Base-by-base conservation (phyloP, 2,329 filamentous ascomycete species). In the Cercospora berteroae region DNA sequence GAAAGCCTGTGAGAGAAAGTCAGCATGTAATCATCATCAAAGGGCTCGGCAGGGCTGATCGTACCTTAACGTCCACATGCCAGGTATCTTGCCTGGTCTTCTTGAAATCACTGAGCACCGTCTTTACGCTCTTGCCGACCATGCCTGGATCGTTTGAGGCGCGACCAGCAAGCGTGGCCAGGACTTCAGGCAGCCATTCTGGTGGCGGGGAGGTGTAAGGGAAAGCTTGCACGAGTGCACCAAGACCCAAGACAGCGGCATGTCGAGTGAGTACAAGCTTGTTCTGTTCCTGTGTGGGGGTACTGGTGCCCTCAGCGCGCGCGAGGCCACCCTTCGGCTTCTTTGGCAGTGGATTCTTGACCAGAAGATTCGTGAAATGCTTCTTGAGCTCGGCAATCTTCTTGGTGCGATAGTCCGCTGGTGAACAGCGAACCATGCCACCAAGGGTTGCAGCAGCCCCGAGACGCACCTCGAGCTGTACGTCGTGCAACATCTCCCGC, bases 41-140 rank as follows among this genome's bases (percentile, higher is more conserved):
- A 4, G 5, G 2, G 9, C n/a, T 8, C 7, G 20, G 10, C 12
- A 23, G 20, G 65, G 48, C 4, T 23, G 10, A 65, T 80, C 88
- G 80, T 82, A 97, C 95, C 90, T 97, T 98, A 74, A 97, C 92
- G 82, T 99, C 95, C 68, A 97, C 94, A 75, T 90, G 90, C 95
- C 95, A 99, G 73, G 94, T 99, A 83, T 99, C 95, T 80, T 99
- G 95, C 78, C 95, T 89, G 56, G 95, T 99, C 87, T 99, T 99
- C 84, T 99, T 99, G 85, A 99, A 99, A 76, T 99, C 96, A 69
- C 93, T 93, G 71, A 99, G 83, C 39, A 97, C 94, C 18, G 86
- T 87, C 85, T 99, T 99, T 10, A 96, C 96, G 67, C 94, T 95
- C 81, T 96, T 97, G 2, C 95, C 95, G 64, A 99, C 94, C 67